These are phyloP conservation scores for Chernovozyma aurita DNA, from an alignment of 1,139 yeast genomes.

Conservation along the genomic window DNA sequence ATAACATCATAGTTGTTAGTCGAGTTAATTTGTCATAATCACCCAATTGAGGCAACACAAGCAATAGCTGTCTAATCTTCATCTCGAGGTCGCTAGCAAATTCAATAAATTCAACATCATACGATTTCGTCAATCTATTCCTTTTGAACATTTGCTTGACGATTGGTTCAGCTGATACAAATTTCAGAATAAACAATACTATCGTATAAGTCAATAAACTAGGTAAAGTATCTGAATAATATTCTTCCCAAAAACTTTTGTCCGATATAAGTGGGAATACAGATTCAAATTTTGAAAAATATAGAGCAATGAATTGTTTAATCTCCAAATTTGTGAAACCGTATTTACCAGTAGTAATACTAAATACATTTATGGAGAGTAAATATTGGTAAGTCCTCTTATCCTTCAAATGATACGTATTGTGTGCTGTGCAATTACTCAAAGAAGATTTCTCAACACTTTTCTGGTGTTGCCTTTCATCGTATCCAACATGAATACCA, in stretches of 20 bases:
- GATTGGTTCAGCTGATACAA: constrained; percentile 25
- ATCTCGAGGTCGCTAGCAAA: constrained; percentile 27
- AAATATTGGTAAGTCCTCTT: constrained; percentile 17
- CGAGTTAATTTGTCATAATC: constrained; percentile 32
- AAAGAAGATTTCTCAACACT: constrained; percentile 4
- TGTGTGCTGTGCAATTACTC: background rate
- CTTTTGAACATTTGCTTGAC: constrained; percentile 17
- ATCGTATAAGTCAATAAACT: constrained; percentile 25
- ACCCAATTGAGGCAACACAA: constrained; percentile 29
- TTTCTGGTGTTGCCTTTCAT: background rate
- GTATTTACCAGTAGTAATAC: constrained; percentile 22
- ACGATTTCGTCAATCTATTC: constrained; percentile 1
- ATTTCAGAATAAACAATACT: constrained; percentile 25
- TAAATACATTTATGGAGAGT: constrained; percentile 28
- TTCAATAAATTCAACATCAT: constrained; percentile 16
- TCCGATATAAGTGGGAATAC: constrained; percentile 31
- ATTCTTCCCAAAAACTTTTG: constrained; percentile 25
- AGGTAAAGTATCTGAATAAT: constrained; percentile 17
- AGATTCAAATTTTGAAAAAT: constrained; percentile 29
- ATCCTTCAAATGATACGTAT: constrained; percentile 14
- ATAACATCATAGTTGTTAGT: constrained; percentile 25
- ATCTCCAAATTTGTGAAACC: constrained; percentile 20
- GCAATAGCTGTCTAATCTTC: constrained; percentile 28
- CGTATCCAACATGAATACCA: constrained; percentile 21
- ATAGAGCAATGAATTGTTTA: constrained; percentile 21